phyloP scores from a whole-genome alignment of 306 rosid genomes.

The Rosa chinensis region DNA sequence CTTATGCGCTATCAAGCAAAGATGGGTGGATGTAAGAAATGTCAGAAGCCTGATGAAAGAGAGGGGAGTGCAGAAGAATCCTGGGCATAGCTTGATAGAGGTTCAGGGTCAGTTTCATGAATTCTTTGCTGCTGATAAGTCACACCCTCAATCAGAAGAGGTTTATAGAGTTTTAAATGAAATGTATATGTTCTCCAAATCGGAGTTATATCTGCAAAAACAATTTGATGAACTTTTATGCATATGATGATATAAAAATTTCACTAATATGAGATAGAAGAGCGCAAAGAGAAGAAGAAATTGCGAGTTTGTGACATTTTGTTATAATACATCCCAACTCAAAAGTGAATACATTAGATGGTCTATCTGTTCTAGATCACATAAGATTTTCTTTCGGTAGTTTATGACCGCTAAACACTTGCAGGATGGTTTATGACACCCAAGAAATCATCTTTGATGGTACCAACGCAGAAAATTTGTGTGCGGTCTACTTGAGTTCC shows the following conservation, averaged over 20 bases:
- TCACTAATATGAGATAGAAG: background rate
- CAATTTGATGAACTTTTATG: constrained; percentile 2
- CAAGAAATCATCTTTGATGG: constrained; percentile 94
- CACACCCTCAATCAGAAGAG: constrained; percentile 63
- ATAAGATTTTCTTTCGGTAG: too few relatives aligned
- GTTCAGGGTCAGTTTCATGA: constrained; percentile 54
- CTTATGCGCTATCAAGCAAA: constrained; percentile 50
- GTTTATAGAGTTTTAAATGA: constrained; percentile 45
- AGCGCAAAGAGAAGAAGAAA: background rate
- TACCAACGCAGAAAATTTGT: constrained; percentile 94
- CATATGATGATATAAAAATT: background rate
- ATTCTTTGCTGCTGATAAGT: constrained; percentile 71
- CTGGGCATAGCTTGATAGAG: constrained; percentile 74
- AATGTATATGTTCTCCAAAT: constrained; percentile 40
- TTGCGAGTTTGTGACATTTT: background rate
- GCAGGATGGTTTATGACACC: constrained; percentile 93
- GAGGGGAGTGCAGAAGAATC: constrained; percentile 67
- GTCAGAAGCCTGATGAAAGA: constrained; percentile 74
- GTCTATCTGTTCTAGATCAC: background rate
- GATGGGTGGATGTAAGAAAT: constrained; percentile 68
- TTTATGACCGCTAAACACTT: constrained; percentile 31
- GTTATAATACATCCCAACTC: background rate
- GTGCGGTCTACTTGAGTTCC: constrained; percentile 94
- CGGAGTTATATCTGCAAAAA: constrained; percentile 31
- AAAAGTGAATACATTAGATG: background rate